Evolutionary conservation across 140 eudicot genomes (phyloP).

Genomic region (Flaveria floridana): DNA sequence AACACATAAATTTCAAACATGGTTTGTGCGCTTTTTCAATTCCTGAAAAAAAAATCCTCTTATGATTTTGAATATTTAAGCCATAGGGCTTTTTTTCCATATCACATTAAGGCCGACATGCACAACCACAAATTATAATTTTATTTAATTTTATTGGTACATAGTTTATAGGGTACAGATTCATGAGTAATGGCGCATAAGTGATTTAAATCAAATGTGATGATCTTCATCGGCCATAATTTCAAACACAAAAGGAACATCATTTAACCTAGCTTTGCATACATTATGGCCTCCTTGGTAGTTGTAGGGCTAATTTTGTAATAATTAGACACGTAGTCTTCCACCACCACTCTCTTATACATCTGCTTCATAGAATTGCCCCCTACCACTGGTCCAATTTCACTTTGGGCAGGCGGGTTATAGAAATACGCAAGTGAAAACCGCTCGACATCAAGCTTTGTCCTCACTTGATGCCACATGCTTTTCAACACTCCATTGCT

Average conservation of each 20-base stretch:
- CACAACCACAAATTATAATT: too few relatives aligned
- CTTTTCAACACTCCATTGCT: slow-evolving; percentile 57
- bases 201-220: background rate
- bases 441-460: slow-evolving; percentile 36
- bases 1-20: too few relatives aligned
- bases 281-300: slow-evolving; percentile 38
- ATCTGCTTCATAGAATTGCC: slow-evolving; percentile 15
- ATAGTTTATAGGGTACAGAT: too few relatives aligned
- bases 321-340: slow-evolving; percentile 38
- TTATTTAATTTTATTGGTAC: too few relatives aligned
- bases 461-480: slow-evolving; percentile 46
- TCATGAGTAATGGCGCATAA: background rate
- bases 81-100: too few relatives aligned
- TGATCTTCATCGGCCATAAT: background rate
- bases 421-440: slow-evolving; percentile 45
- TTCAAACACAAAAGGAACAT: background rate
- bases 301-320: slow-evolving; percentile 39
- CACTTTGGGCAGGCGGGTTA: slow-evolving; percentile 40
- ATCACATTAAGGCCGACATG: too few relatives aligned
- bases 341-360: slow-evolving; percentile 50
- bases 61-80: too few relatives aligned
- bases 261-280: slow-evolving; percentile 31
- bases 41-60: too few relatives aligned
- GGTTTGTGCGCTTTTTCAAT: too few relatives aligned
- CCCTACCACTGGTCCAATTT: slow-evolving; percentile 38